Base-by-base conservation (phyloP, 225 moss, liverwort and hornwort genomes). In the Thuidium tamariscinum region DNA sequence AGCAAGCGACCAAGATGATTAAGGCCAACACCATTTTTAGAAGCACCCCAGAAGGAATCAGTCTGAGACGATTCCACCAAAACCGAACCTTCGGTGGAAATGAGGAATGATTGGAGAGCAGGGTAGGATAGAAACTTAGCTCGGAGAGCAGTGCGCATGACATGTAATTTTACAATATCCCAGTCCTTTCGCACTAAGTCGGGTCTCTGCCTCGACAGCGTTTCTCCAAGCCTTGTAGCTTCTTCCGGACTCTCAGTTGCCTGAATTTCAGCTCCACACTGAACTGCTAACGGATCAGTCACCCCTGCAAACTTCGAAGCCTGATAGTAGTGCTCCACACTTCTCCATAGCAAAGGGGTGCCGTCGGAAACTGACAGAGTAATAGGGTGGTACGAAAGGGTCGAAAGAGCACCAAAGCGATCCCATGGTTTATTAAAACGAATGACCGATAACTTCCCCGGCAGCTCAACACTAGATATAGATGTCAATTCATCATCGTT, bases 401-500 rank as follows among this genome's bases (percentile, higher is more conserved):
- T 96, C 69, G 96, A 98, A 83, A 98, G 87, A 19, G 95, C 94
- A 79, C 98, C 98, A 89, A 93, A 96, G 29, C 83, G 87, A 79
- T 97, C 98, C 98, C 98, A 98, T 66, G 96, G 89, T 82, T 91
- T 98, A 75, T 92, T 93, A 80, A 98, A 96, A 32, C 91, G 91
- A 62, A 97, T 96, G 36, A 97, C 94, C 37, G 93, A 90, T 51
- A 92, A 88, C 85, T 87, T 92, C 23, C 80, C 51, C 61, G 84
- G 89, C 86, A 71, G 36, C 51, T 69, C 78, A 37, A 41, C 80
- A 67, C 63, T 81, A n/a, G 79, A 88, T 59, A 78, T 70, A 49
- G 70, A 70, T 49, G 74, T 37, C 59, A 88, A 77, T 62, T 85
- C 83, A 76, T 73, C 88, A 55, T 83, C 44, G 52, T 82, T 85